Base-by-base conservation (phyloP, 202 grass and related monocot genomes). In the Dendrocalamus latiflorus region DNA sequence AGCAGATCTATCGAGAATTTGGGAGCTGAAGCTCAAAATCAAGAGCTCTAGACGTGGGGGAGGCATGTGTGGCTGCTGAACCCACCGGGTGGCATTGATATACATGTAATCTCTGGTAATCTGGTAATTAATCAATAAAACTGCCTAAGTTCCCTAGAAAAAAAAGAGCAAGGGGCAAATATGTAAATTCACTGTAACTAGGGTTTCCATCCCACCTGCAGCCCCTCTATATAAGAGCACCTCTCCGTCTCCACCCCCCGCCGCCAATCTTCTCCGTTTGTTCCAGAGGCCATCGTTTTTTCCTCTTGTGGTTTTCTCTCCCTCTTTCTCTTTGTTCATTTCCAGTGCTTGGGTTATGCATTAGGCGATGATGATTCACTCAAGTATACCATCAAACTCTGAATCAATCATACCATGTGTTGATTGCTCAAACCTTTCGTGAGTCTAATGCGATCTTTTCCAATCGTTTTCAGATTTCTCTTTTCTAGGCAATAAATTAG, bases 351-450 rank as follows among this genome's bases (percentile, higher is more conserved):
- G 0, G 12, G 48, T 6, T 22, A 0, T 17, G 74, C 60, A 20
- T 78, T 79, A 51, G 88, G 44, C 84, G 59, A 86, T 86, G 88
- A 90, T 86, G 88, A 90, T 90, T 43, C 74, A 21, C 45, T 59
- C 6, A 17, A 57, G 67, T 26, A 67, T 93, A 91, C 88, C 91
- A 93, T 91, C 91, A 91, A 93, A 93, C 88, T 79, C 91, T 86
- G 91, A 93, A 93, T 83, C 91, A 65, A 47, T 59, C 48, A 75
- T 72, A 57, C 54, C 5, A 21, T 12, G 4, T 93, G 88, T 93
- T 79, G 91, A 93, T 89, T 74, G 14, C 39, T 78, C 54, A 45
- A 74, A 86, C 38, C 51, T 82, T 75, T 58, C 78, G 20, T 94
- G 86, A 87, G 86, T 91, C 80, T 84, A 14, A 55, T 73, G 48